phyloP scores from a whole-genome alignment of 192 early-diverging fungal species.

The Diversispora epigaea region DNA sequence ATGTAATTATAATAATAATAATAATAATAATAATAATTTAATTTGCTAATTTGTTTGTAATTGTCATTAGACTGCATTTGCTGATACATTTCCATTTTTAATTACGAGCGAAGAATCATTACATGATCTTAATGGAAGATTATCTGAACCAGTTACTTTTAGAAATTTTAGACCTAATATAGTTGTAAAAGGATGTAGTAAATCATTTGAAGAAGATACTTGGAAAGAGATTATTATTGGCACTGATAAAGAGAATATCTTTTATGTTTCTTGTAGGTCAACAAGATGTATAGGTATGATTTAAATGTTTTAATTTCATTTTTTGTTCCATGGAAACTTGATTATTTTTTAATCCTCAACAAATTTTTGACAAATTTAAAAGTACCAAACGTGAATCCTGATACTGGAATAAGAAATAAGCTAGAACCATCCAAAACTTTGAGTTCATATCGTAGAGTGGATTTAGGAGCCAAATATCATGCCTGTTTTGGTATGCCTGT shows the following conservation, averaged over 20 bases:
- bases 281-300: conserved; percentile 46
- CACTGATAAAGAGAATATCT: conserved; percentile 32
- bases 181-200: conserved; percentile 45
- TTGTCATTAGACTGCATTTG: conserved; percentile 57
- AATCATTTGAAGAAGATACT: conserved; percentile 70
- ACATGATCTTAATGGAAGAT: conserved; percentile 58
- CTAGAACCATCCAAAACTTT: conserved; percentile 55
- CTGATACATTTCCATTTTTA: conserved; percentile 77
- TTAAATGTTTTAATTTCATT: not conserved
- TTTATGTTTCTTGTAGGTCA: conserved; percentile 57
- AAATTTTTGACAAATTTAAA: not conserved
- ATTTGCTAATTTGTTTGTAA: too few species aligned
- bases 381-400: conserved; percentile 59
- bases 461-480: conserved; percentile 47
- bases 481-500: conserved; percentile 45
- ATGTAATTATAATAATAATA: not conserved
- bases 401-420: conserved; percentile 50
- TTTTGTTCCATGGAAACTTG: not conserved
- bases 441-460: conserved; percentile 53
- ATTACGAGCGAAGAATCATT: conserved; percentile 59
- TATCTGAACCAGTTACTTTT: conserved; percentile 49
- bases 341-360: not conserved
- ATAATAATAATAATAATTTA: too few species aligned
- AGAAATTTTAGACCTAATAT: conserved; percentile 81
- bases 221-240: conserved; percentile 52